These are phyloP conservation scores for Inonotus hispidus DNA, from an alignment of 1,284 basidiomycete species.

Conservation along the genomic window DNA sequence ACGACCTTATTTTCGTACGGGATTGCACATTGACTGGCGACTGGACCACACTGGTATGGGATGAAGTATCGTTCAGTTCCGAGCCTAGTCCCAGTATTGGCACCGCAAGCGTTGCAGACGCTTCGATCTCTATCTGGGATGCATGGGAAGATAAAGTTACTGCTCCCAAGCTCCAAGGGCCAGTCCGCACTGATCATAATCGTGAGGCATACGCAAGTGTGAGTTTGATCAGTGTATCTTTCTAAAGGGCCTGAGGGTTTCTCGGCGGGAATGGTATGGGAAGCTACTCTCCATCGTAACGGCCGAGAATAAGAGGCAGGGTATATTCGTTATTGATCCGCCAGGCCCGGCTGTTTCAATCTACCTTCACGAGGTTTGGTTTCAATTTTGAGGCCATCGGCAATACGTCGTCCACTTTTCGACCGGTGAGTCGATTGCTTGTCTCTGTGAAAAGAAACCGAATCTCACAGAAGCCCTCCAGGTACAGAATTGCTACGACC, in stretches of 20 bases:
- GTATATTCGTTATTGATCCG: not conserved
- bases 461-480: not conserved
- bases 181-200: not conserved
- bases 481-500: not conserved
- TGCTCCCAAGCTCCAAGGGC: not conserved
- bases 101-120: not conserved
- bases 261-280: not conserved
- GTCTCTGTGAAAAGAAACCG: too few species aligned
- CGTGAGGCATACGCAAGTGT: too few species aligned
- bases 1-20: slow-evolving; percentile 13
- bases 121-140: not conserved
- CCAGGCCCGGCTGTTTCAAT: not conserved
- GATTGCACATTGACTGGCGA: slow-evolving; percentile 5
- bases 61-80: not conserved
- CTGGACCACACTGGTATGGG: slow-evolving; percentile 2
- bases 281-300: not conserved
- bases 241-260: not conserved
- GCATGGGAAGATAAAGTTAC: not conserved
- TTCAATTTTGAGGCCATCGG: not conserved
- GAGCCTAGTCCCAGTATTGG: not conserved
- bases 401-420: not conserved
- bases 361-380: not conserved
- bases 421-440: too few species aligned
- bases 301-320: not conserved
- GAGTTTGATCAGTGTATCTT: slow-evolving; percentile 3